These are phyloP conservation scores for Schizochytrium sp. DNA, from an alignment of 108 stramenopile genomes.

Conservation along the genomic window DNA sequence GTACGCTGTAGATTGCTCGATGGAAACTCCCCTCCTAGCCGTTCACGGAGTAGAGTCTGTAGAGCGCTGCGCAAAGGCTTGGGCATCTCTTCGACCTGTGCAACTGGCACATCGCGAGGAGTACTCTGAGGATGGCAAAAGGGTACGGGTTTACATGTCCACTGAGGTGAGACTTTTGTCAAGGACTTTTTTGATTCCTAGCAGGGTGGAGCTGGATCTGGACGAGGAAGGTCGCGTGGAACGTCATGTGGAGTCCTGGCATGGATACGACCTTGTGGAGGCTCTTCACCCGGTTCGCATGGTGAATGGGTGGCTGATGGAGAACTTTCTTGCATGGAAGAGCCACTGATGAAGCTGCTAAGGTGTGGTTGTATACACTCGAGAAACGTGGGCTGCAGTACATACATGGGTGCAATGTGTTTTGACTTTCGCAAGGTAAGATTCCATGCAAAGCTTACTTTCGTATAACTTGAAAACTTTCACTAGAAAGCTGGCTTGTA, in stretches of 20 bases:
- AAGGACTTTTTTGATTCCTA: constrained; percentile 2
- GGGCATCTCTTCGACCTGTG: neutral
- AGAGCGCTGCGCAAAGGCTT: neutral
- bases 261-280: neutral
- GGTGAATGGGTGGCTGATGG: neutral
- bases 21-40: constrained; percentile 6
- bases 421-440: too few relatives aligned
- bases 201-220: neutral
- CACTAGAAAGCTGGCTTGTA: too few relatives aligned
- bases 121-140: neutral
- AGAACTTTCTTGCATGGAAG: neutral
- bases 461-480: too few relatives aligned
- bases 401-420: too few relatives aligned
- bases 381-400: too few relatives aligned
- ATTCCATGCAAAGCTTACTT: too few relatives aligned
- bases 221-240: neutral
- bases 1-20: neutral
- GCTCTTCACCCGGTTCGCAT: neutral
- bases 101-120: constrained; percentile 36
- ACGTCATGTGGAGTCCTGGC: neutral
- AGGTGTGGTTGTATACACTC: too few relatives aligned
- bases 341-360: neutral
- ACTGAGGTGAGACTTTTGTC: neutral
- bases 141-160: neutral
- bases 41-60: neutral